Percentiles rank a stretch among this genome's conserved stretches.
Evolutionary conservation across 192 early-diverging fungal species (phyloP).

Genomic region (Backusella luteola): DNA sequence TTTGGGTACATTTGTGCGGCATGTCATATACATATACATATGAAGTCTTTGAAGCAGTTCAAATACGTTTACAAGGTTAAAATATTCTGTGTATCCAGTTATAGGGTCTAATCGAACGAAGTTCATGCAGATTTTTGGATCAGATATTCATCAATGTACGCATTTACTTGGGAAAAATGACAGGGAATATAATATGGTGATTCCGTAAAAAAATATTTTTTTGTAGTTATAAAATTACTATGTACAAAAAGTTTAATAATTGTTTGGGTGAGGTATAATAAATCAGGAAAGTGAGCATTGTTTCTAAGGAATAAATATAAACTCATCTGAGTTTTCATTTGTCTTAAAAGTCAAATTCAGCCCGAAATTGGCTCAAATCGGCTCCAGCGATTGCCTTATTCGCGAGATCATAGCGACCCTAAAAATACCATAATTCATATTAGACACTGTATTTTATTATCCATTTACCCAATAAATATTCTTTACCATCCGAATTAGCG

Average conservation of each 20-base stretch:
- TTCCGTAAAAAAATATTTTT: not conserved
- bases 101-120: too few relatives aligned
- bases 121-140: too few relatives aligned
- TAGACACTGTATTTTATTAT: not conserved
- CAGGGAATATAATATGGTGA: too few relatives aligned
- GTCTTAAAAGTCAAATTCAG: constrained; percentile 59
- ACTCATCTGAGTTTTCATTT: too few relatives aligned
- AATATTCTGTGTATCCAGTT: too few relatives aligned
- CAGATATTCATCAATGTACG: too few relatives aligned
- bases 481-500: constrained; percentile 54
- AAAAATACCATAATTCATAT: not conserved
- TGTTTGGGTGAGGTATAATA: not conserved
- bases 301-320: not conserved
- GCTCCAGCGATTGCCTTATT: constrained; percentile 47
- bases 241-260: not conserved
- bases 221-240: not conserved
- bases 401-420: constrained; percentile 56
- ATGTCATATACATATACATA: too few relatives aligned
- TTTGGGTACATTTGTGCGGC: too few relatives aligned
- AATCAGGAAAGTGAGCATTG: not conserved
- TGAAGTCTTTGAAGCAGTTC: too few relatives aligned
- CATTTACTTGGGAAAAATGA: too few relatives aligned
- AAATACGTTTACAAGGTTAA: too few relatives aligned
- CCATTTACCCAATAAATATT: not conserved
- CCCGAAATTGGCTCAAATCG: constrained; percentile 53